A percentile compares a stretch with the other conserved stretches of the same genome.
phyloP scores from a whole-genome alignment of 2,329 filamentous ascomycete genomes.

The Aureobasidium vineae region DNA sequence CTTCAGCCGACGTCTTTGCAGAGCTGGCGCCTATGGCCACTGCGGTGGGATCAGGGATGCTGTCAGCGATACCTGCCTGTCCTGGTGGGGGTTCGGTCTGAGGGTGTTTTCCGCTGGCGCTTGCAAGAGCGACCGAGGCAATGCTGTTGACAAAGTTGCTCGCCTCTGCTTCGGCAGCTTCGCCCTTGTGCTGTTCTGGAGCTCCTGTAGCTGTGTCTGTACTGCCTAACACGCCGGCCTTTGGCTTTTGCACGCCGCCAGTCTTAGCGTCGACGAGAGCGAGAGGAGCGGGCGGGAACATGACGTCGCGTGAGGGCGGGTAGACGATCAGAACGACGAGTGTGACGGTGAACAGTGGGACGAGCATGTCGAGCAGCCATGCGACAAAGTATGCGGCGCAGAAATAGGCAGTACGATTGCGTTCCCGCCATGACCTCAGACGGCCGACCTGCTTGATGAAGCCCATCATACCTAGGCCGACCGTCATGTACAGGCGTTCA shows the following conservation, averaged over 20 bases:
- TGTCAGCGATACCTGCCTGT: slow-evolving; percentile 45
- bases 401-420: slow-evolving; percentile 65
- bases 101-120: slow-evolving; percentile 73
- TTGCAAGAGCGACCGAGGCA: slow-evolving; percentile 68
- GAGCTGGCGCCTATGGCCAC: slow-evolving; percentile 55
- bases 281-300: slow-evolving; percentile 77
- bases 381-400: slow-evolving; percentile 61
- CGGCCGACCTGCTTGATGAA: slow-evolving; percentile 72
- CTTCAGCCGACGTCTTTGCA: slow-evolving; percentile 54
- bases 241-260: slow-evolving; percentile 74
- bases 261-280: slow-evolving; percentile 67
- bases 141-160: slow-evolving; percentile 76
- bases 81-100: slow-evolving; percentile 59
- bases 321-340: slow-evolving; percentile 65
- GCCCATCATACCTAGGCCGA: slow-evolving; percentile 64
- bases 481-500: slow-evolving; percentile 78
- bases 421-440: slow-evolving; percentile 76
- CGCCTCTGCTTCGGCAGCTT: slow-evolving; percentile 80
- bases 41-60: slow-evolving; percentile 61
- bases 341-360: slow-evolving; percentile 59
- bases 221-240: slow-evolving; percentile 71
- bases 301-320: slow-evolving; percentile 58
- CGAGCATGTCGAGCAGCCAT: slow-evolving; percentile 70
- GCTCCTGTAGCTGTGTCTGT: slow-evolving; percentile 76
- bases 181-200: slow-evolving; percentile 77